A percentile compares a stretch with the other conserved stretches of the same genome.
Evolutionary conservation across 441 rosid species (phyloP).

Genomic region (Croton setiger): DNA sequence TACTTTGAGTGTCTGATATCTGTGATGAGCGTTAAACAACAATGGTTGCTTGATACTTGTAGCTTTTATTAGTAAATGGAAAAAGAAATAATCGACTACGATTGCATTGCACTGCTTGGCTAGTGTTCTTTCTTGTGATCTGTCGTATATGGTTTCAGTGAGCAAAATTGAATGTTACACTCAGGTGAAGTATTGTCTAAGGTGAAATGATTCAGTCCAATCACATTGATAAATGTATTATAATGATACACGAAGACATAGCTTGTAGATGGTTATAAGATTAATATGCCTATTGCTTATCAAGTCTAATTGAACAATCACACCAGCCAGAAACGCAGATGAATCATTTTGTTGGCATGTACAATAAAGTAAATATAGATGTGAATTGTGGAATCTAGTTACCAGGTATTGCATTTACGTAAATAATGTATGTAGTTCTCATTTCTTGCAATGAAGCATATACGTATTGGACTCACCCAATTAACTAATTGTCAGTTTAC

Average conservation of each 20-base stretch:
- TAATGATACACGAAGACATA: not conserved
- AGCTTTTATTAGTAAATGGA: too few species aligned
- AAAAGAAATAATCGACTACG: not conserved
- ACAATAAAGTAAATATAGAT: too few species aligned
- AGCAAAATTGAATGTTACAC: too few species aligned
- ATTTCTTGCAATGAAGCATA: too few species aligned
- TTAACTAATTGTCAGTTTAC: too few species aligned
- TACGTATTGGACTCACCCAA: not conserved
- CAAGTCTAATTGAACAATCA: not conserved
- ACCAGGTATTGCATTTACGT: not conserved
- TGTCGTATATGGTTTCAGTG: not conserved
- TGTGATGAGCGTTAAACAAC: not conserved
- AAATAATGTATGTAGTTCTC: too few species aligned
- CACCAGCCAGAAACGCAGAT: too few species aligned
- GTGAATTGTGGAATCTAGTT: not conserved
- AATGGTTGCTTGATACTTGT: not conserved
- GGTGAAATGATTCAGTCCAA: too few species aligned
- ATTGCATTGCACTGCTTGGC: not conserved
- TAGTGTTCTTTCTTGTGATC: not conserved
- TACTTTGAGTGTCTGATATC: not conserved
- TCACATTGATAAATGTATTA: not conserved
- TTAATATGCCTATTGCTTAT: not conserved
- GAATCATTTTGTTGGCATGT: not conserved
- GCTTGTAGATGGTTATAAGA: not conserved
- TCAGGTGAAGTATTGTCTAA: not conserved